phyloP scores from a whole-genome alignment of 345 rosid genomes.

The Bruguiera parviflora region DNA sequence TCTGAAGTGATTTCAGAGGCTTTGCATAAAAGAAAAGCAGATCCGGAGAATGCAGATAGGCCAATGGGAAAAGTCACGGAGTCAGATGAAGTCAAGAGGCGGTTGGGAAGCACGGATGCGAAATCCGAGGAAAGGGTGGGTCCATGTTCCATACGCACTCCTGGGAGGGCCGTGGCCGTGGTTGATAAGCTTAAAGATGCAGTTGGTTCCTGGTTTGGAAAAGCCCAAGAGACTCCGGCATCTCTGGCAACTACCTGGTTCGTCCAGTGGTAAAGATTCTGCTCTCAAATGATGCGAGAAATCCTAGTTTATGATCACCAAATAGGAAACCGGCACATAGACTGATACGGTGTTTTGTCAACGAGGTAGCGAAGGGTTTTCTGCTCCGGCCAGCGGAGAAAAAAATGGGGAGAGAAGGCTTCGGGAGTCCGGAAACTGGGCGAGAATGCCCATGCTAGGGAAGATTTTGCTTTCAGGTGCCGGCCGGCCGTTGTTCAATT shows the following conservation, averaged over 20 bases:
- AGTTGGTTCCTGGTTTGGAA: conserved; percentile 50
- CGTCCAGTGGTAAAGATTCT: not conserved
- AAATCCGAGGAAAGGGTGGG: conserved; percentile 15
- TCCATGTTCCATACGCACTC: not conserved
- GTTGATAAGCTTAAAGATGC: conserved; percentile 25
- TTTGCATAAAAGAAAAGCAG: conserved; percentile 29
- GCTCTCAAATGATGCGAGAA: not conserved
- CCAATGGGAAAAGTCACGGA: conserved; percentile 42
- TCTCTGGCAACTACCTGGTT: not conserved
- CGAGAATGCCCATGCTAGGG: too few relatives aligned
- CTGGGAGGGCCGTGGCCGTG: not conserved
- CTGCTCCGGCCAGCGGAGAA: not conserved
- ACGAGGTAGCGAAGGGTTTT: not conserved
- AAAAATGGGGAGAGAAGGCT: conserved; percentile 4
- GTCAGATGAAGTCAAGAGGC: conserved; percentile 50
- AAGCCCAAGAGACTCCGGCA: not conserved
- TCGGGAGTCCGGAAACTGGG: conserved; percentile 10
- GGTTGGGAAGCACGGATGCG: conserved; percentile 34
- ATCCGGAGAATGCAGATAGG: not conserved
- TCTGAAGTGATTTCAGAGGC: conserved; percentile 42
- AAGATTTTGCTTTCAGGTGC: too few relatives aligned
- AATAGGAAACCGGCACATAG: too few relatives aligned
- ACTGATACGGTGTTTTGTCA: not conserved
- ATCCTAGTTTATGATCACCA: not conserved
- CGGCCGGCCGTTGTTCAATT: too few relatives aligned